phyloP scores from a whole-genome alignment of 768 basidiomycete species.

The Suillus clintonianus region DNA sequence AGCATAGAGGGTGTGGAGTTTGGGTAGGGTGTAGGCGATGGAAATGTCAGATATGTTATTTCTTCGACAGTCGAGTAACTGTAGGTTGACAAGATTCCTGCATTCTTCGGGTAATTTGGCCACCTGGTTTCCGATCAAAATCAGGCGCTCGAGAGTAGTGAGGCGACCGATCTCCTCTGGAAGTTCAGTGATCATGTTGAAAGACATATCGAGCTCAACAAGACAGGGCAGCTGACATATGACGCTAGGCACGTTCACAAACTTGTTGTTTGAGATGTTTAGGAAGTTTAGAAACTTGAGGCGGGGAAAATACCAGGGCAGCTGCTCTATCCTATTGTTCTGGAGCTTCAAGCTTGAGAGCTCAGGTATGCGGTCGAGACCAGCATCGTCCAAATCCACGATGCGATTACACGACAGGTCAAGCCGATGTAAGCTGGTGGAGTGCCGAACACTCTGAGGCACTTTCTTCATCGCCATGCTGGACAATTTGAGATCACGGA shows the following conservation, averaged over 20 bases:
- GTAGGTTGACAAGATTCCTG: conserved; percentile 56
- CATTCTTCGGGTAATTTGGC: conserved; percentile 68
- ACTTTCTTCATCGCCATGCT: conserved; percentile 96
- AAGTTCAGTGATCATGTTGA: conserved; percentile 84
- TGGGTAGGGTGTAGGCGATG: conserved; percentile 66
- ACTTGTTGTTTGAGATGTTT: conserved; percentile 97
- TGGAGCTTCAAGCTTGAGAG: conserved; percentile 73
- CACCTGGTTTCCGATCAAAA: conserved; percentile 87
- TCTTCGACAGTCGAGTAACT: conserved; percentile 79
- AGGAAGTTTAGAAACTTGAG: conserved; percentile 71
- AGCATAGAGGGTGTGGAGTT: conserved; percentile 65
- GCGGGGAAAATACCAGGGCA: conserved; percentile 84
- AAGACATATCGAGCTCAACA: conserved; percentile 88
- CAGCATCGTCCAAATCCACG: conserved; percentile 83
- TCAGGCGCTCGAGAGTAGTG: conserved; percentile 64
- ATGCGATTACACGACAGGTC: conserved; percentile 94
- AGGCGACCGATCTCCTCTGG: conserved; percentile 80
- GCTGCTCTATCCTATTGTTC: conserved; percentile 87
- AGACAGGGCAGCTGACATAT: conserved; percentile 75
- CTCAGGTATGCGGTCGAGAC: conserved; percentile 72
- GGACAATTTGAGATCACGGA: conserved; percentile 84
- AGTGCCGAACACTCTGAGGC: conserved; percentile 80
- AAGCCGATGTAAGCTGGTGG: conserved; percentile 70
- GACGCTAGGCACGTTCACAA: conserved; percentile 70
- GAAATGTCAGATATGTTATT: conserved; percentile 82